Evolutionary conservation across 139 green algal species (phyloP), one percentile per base, ranked within the genome.

Genomic region (Chlorella sp.): DNA sequence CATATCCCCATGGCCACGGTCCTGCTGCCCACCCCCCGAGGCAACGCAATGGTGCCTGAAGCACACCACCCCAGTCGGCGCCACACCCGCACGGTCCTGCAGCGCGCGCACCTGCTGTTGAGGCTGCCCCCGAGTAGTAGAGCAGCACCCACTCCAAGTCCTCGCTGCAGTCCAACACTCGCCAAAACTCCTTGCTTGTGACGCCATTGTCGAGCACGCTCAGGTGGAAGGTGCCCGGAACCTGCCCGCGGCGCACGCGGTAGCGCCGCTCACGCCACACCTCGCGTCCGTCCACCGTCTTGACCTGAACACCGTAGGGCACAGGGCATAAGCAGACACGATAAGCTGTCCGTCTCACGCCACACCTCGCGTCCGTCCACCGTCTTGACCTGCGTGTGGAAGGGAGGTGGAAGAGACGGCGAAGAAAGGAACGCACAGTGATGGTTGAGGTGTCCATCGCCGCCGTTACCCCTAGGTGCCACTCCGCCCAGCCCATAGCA

Each of bases 201-300:
- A 97, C 92, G 23, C 94, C 95, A 71, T 99, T 99, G 85, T 99
- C 95, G 30, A 96, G 79, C 49, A 96, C 88, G 20, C 32, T 82
- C 63, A 92, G 87, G 66, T 82, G 42, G 77, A 94, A 95, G 26
- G 87, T 93, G 35, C 91, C 91, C 0, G 91, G 90, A 2, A 51
- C 26, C 22, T 73, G 31, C 17, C 50, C 89, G 2, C 87, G 63
- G 5, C 83, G 68, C 60, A 97, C 92, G 4, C 89, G 82, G 77
- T 97, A 97, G 49, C 92, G 83, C 4, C 93, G 76, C 23, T 88
- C 79, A 30, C 91, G 83, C 93, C 93, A 97, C 60, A 97, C 89
- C n/a, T 74, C 49, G 22, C 67, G 55, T 0, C 91, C 93, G 66
- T 95, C 86, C 23, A 95, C 62, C 14, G 83, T 96, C 17, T 85